A percentile compares a stretch with the other conserved stretches of the same genome.
These are phyloP conservation scores for Effrenium voratum DNA, from an alignment of 73 alveolate genomes.

Conservation along the genomic window DNA sequence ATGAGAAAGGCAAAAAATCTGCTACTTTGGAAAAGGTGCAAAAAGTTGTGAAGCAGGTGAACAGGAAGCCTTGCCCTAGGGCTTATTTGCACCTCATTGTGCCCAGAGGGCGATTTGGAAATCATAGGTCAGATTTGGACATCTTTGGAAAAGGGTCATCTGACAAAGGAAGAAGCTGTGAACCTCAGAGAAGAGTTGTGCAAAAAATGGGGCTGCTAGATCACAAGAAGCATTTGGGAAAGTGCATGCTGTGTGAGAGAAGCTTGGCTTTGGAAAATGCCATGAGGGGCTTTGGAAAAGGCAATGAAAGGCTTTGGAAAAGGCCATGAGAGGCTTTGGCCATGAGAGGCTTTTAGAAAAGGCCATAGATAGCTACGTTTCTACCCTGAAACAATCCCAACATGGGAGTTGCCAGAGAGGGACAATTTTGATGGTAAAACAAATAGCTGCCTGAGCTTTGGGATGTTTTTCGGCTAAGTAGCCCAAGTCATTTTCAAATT, in stretches of 20 bases:
- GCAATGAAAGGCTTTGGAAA: background rate
- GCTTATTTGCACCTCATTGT: background rate
- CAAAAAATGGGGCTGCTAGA: background rate
- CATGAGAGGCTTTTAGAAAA: background rate
- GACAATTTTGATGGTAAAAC: background rate
- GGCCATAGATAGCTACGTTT: background rate
- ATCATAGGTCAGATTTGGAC: conserved; percentile 8
- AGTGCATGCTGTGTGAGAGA: background rate
- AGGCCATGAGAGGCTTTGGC: background rate
- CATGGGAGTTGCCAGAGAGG: background rate
- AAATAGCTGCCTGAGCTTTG: background rate
- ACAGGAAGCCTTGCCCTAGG: background rate
- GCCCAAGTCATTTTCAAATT: background rate
- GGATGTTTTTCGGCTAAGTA: background rate
- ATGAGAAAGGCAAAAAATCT: background rate
- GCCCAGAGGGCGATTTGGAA: background rate
- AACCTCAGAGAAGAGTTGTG: background rate
- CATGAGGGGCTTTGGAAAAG: background rate
- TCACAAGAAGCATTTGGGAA: background rate
- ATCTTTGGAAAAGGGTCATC: conserved; percentile 15
- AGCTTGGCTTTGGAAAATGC: conserved; percentile 11
- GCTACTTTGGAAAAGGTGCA: background rate
- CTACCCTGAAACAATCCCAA: background rate
- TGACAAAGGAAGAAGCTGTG: conserved; percentile 13
- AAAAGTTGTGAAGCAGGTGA: background rate